Evolutionary conservation across 345 rosid genomes (phyloP), one percentile per base, ranked within the genome.

Genomic region (Eucalyptus brandiana): DNA sequence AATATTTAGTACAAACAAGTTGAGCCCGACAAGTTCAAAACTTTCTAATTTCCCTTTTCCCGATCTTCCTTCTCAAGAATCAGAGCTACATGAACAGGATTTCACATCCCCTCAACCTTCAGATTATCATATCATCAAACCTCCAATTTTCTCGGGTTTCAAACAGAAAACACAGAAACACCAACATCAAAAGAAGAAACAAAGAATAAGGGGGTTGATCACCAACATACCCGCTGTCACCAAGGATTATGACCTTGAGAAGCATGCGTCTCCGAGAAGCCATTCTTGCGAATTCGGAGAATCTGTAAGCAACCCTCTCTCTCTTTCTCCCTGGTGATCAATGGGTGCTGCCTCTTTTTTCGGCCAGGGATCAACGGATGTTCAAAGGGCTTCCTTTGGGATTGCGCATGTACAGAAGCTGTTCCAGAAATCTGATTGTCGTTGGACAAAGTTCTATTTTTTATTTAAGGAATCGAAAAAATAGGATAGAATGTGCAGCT

Each of bases 211-310:
- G 16, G 37, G 50, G 11, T 47, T 51, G 80, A 53, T 28, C 8
- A 53, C 67, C 86, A 86, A 87, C 87, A 86, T 28, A 97, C 99
- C 97, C 99, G 91, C 98, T 96, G 88, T 97, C 99, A 11, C 98
- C 98, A 88, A 97, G 98, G 37, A 97, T 95, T 86, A 97, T 97
- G 92, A 97, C 97, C 94, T 96, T 96, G 23, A 95, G 89, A 86
- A 97, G 98, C 95, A 94, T 95, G 87, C 97, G 95, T 86, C 99
- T 91, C 62, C 98, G 96, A 80, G 98, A 94, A 89, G 99, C 94
- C 98, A 97, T 96, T 81, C 54, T n/a, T 65, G 86, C 90, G 34
- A 87, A 88, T 58, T 40, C 87, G 28, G 86, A 37, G n/a, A 47
- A 56, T 19, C 81, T 37, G 45, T 12, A 24, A 24, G 45, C 81